phyloP scores from a whole-genome alignment of 208 protist species.

The Trypanosoma caninum region DNA sequence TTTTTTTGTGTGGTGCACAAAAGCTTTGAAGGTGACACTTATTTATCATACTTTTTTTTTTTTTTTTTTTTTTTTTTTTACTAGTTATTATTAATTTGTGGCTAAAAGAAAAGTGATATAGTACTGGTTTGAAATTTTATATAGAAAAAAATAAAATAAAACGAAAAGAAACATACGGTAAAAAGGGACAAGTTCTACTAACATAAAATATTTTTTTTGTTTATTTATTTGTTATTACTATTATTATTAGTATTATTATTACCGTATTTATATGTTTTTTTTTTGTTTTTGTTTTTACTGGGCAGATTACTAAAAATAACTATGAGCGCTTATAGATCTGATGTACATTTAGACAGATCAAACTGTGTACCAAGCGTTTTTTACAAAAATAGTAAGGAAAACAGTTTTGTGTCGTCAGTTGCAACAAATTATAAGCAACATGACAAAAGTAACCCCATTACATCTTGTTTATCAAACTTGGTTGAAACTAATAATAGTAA shows the following conservation, averaged over 20 bases:
- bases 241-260: conserved; percentile 18
- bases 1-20: conserved; percentile 2
- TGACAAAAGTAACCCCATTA: too few relatives aligned
- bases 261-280: not conserved
- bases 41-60: too few relatives aligned
- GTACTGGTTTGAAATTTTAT: not conserved
- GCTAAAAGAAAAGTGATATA: too few relatives aligned
- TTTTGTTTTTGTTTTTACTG: conserved; percentile 10
- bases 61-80: too few relatives aligned
- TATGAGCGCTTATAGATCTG: not conserved
- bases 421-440: too few relatives aligned
- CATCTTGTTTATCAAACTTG: too few relatives aligned
- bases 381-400: too few relatives aligned
- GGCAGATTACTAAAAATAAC: not conserved
- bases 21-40: not conserved
- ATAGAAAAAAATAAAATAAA: not conserved
- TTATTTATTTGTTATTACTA: conserved; percentile 8
- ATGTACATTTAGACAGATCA: conserved; percentile 7
- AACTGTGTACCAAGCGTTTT: conserved; percentile 12
- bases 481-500: too few relatives aligned
- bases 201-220: not conserved
- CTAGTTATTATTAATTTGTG: too few relatives aligned
- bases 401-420: too few relatives aligned
- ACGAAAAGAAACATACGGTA: not conserved
- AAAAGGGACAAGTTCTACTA: not conserved